Conservation (phyloP, 208 protist genomes). For the Herpetomonas tarakana region DNA sequence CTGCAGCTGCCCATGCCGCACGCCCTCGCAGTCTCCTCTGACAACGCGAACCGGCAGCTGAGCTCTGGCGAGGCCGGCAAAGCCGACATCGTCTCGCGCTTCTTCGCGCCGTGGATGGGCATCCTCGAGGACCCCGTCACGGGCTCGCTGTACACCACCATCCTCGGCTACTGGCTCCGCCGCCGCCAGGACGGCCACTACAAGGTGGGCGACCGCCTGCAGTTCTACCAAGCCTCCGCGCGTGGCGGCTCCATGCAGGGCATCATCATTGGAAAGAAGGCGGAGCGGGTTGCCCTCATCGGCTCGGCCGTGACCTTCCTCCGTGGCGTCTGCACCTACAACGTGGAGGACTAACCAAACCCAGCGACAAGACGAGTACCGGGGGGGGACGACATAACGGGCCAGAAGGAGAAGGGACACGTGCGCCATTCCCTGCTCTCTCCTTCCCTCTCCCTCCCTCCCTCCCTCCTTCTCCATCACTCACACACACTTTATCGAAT, state of each 20-base stretch:
- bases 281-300: constrained; percentile 57
- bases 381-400: neutral
- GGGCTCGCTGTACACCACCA: constrained; percentile 32
- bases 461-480: too few species aligned
- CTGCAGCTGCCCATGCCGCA: constrained; percentile 20
- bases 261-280: constrained; percentile 61
- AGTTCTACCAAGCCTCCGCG: constrained; percentile 58
- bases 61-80: constrained; percentile 15
- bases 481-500: too few species aligned
- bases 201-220: constrained; percentile 47
- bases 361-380: neutral
- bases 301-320: constrained; percentile 61
- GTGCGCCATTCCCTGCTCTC: too few species aligned
- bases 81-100: constrained; percentile 54
- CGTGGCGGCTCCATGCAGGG: constrained; percentile 31
- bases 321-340: constrained; percentile 48
- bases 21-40: constrained; percentile 33
- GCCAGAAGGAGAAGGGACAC: too few species aligned
- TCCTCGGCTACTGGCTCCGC: constrained; percentile 63
- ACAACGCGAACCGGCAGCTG: constrained; percentile 30
- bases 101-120: constrained; percentile 69
- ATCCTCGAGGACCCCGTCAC: constrained; percentile 69
- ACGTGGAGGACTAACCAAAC: constrained; percentile 45
- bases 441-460: too few species aligned
- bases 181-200: constrained; percentile 26